Evolutionary conservation across 257 asterid species (phyloP), one percentile per base, ranked within the genome.

Genomic region (Solanum chilense): DNA sequence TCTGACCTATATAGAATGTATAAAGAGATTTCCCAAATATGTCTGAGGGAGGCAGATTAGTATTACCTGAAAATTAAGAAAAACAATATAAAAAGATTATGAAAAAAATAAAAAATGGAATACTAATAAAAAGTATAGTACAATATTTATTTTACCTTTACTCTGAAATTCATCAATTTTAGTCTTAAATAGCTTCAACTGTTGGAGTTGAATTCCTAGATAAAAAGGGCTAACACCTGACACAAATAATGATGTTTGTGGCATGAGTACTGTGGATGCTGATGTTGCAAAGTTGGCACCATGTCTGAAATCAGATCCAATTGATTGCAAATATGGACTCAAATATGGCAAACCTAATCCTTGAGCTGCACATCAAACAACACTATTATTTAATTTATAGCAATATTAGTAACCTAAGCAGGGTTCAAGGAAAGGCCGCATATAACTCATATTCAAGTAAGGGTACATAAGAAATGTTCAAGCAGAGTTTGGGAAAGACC

Each of bases 271-370:
- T 20, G 98, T 91, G 10, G 97, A 92, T 81, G 94, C 95, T 10
- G 90, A 86, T 52, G 94, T 92, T 25, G 98, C 98, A 88, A 93
- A 94, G 90, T 95, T 93, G 83, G 87, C 97, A 25, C 96, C 95
- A 77, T 95, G 94, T 45, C 83, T 93, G 88, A 11, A 95, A 84
- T 95, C 93, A 12, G 97, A 95, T 42, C 95, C 96, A 80, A 92
- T 88, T 45, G 97, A 92, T 78, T 92, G 90, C 60, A 95, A 90
- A 87, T 94, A 95, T 84, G 97, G 98, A 87, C 96, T 94, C 74
- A 93, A 27, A 77, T 88, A 95, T 66, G 97, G 96, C 87, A 92
- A 73, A 86, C 97, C 97, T 33, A 94, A 82, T 29, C 89, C 96
- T 88, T 91, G 94, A 87, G 98, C 98, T 95, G 92, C 92, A 89